phyloP scores from a whole-genome alignment of 768 basidiomycete genomes.

The Pleurotus citrinopileatus region DNA sequence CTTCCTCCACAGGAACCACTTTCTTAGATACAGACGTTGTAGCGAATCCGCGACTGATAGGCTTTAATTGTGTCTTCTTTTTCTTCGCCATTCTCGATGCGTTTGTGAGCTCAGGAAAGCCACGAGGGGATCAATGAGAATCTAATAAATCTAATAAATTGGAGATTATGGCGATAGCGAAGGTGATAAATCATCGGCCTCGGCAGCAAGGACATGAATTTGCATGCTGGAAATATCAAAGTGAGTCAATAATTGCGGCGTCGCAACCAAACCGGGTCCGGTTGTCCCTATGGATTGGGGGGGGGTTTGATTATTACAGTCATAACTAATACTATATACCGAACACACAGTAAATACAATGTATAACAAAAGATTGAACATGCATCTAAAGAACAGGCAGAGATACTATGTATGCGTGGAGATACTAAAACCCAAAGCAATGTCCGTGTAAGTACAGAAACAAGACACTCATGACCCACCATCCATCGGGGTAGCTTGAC shows the following conservation, averaged over 20 bases:
- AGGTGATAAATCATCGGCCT: no score
- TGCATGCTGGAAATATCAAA: no score
- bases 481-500: constrained; percentile 12
- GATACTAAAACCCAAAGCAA: constrained; percentile 7
- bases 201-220: no score
- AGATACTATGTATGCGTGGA: constrained; percentile 6
- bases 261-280: no score
- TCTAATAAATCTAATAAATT: no score
- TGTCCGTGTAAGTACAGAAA: constrained; percentile 2
- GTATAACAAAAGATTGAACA: not conserved
- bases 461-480: not conserved
- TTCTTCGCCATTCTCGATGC: constrained; percentile 65
- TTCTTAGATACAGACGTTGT: constrained; percentile 86
- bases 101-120: constrained; percentile 1
- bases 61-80: constrained; percentile 80
- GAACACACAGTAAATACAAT: constrained; percentile 4
- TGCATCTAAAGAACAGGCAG: constrained; percentile 10
- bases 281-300: no score
- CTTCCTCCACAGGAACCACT: constrained; percentile 30
- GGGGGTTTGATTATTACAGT: not conserved
- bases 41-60: constrained; percentile 72
- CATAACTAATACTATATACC: not conserved
- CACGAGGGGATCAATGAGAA: not conserved
- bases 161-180: no score
- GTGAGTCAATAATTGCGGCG: no score